These are phyloP conservation scores for Penicillium digitatum DNA, from an alignment of 2,329 filamentous ascomycete species.

Conservation along the genomic window DNA sequence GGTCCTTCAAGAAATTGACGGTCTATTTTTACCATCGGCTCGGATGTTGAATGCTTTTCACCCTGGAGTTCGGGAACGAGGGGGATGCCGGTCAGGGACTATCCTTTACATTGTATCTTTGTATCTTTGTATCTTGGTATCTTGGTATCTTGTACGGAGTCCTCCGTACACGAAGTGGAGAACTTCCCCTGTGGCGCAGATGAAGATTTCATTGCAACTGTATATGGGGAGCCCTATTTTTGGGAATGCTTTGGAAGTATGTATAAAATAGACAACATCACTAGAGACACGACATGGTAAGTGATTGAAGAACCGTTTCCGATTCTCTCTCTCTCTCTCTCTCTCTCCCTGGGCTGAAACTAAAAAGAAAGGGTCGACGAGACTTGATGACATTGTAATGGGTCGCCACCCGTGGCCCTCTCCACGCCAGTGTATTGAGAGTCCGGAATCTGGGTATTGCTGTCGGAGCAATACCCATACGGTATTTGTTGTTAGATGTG, in stretches of 20 bases:
- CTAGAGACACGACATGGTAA: neutral
- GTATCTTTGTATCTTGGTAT: neutral
- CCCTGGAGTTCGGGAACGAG: neutral
- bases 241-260: neutral
- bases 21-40: neutral
- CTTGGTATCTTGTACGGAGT: too few species aligned
- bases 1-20: neutral
- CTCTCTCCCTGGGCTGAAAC: neutral
- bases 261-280: neutral
- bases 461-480: neutral
- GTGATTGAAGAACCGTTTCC: neutral
- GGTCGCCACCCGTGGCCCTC: neutral
- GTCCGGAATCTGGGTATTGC: neutral
- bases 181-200: constrained; percentile 6
- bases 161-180: neutral
- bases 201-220: constrained; percentile 3
- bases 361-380: neutral
- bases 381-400: neutral
- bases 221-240: constrained; percentile 2
- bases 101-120: neutral
- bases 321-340: too few species aligned
- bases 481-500: neutral
- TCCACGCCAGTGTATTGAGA: neutral
- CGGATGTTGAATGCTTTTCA: neutral
- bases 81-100: neutral